Evolutionary conservation across 257 asterid genomes (phyloP), one percentile per base, ranked within the genome.

Genomic region (Sherardia arvensis): DNA sequence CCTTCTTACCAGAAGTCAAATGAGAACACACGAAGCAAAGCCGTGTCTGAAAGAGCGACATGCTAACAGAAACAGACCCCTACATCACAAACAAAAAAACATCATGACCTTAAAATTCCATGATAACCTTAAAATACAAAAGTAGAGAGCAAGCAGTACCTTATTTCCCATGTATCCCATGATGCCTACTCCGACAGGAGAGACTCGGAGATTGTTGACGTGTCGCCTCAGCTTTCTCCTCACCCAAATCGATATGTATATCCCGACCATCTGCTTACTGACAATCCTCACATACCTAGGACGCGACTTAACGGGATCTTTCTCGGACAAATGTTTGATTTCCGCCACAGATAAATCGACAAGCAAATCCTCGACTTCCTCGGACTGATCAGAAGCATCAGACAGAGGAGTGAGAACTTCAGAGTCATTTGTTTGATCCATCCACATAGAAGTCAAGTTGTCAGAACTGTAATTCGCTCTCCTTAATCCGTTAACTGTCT

Each of bases 251-350:
- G 98, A 91, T 28, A 91, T 83, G 45, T 91, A 88, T 73, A 91
- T 88, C n/a, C 98, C 98, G 29, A 91, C 96, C 98, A 91, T 91
- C 80, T 91, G 98, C 83, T 88, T 91, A 64, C 98, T 86, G 74
- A 91, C 94, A 54, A 91, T 83, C 60, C 98, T 75, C 20, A 85
- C 90, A 47, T 86, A 91, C 64, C 47, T 75, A 15, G 78, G 88
- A n/a, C 65, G 77, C 7, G 76, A 64, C 56, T 81, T 72, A 11
- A 59, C 71, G 27, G 67, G 45, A 56, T 68, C 72, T 48, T 65
- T 66, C 18, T 49, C 28, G 51, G 33, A 40, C 51, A 40, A 29
- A 69, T n/a, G 55, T 36, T 75, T 80, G 6, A 62, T 38, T 22
- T 60, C 61, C 48, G 36, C 62, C 61, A 66, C 91, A 2, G 63